phyloP scores from a whole-genome alignment of 2,329 filamentous ascomycete species.

The Neophaeococcomyces aloes region DNA sequence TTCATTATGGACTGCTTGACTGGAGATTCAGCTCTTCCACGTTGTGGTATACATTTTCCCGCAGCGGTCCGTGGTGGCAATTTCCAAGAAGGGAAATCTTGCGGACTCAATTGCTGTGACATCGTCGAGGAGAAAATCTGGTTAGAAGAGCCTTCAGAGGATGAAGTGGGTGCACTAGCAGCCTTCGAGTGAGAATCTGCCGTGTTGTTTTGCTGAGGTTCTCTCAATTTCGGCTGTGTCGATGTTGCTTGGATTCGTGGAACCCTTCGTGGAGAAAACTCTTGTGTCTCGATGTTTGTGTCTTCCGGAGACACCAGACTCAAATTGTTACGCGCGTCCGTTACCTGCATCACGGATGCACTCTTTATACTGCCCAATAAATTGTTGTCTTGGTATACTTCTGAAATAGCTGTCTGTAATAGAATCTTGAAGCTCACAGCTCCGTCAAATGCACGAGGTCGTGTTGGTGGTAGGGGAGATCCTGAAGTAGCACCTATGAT shows the following conservation, averaged over 20 bases:
- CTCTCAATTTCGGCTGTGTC: not conserved
- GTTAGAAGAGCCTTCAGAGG: constrained; percentile 16
- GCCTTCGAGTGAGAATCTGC: constrained; percentile 4
- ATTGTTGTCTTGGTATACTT: too few species aligned
- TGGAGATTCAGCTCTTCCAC: constrained; percentile 39
- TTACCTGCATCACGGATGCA: too few species aligned
- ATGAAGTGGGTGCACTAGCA: constrained; percentile 18
- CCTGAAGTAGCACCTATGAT: not conserved
- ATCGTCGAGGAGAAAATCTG: constrained; percentile 16
- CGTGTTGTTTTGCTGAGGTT: not conserved
- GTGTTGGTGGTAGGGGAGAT: too few species aligned
- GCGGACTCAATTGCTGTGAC: constrained; percentile 15
- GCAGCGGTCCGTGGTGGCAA: constrained; percentile 11
- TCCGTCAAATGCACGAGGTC: too few species aligned
- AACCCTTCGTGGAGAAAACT: not conserved
- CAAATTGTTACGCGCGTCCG: too few species aligned
- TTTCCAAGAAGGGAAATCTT: constrained; percentile 20
- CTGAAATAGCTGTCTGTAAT: too few species aligned
- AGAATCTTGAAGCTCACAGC: too few species aligned
- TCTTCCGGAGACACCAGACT: not conserved
- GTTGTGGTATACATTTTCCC: constrained; percentile 31
- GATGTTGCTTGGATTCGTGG: not conserved
- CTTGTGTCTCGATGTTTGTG: not conserved
- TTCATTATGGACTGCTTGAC: constrained; percentile 35
- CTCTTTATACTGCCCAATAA: too few species aligned